Conservation (phyloP, 108 stramenopile genomes). For the Parietichytrium sp. region DNA sequence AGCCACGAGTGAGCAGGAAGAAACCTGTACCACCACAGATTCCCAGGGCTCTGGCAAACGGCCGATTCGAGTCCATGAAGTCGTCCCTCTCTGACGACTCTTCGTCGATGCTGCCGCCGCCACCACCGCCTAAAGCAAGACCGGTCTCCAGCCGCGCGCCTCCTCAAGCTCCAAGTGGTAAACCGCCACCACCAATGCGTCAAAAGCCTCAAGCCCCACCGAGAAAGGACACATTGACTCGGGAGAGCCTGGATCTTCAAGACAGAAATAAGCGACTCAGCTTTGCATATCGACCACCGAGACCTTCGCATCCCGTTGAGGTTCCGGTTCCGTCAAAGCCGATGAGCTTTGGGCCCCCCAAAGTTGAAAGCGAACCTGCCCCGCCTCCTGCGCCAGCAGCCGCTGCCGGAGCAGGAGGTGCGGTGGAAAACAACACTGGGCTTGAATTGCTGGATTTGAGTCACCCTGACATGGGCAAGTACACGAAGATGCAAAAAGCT, state of each 20-base stretch:
- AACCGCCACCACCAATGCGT: not conserved
- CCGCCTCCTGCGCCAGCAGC: too few relatives aligned
- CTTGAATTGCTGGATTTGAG: not conserved
- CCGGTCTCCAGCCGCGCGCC: not conserved
- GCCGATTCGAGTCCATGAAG: conserved; percentile 37
- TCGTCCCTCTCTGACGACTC: not conserved
- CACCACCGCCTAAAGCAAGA: not conserved
- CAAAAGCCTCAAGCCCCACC: not conserved
- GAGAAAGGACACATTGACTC: not conserved
- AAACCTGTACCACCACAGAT: not conserved
- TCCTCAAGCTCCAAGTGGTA: not conserved
- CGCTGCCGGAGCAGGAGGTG: not conserved
- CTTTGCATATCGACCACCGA: too few relatives aligned
- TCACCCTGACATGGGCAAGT: conserved; percentile 20
- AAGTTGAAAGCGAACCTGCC: too few relatives aligned
- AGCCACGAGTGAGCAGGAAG: not conserved
- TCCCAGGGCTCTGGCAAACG: not conserved
- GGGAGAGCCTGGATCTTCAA: not conserved
- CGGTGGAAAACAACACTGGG: not conserved
- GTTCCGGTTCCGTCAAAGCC: too few relatives aligned
- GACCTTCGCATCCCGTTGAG: too few relatives aligned
- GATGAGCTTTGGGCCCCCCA: too few relatives aligned
- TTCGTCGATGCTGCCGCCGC: not conserved
- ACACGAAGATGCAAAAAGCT: not conserved
- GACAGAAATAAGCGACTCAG: too few relatives aligned